These are phyloP conservation scores for Diaporthe sp. DNA, from an alignment of 2,329 filamentous ascomycete species.

Conservation along the genomic window DNA sequence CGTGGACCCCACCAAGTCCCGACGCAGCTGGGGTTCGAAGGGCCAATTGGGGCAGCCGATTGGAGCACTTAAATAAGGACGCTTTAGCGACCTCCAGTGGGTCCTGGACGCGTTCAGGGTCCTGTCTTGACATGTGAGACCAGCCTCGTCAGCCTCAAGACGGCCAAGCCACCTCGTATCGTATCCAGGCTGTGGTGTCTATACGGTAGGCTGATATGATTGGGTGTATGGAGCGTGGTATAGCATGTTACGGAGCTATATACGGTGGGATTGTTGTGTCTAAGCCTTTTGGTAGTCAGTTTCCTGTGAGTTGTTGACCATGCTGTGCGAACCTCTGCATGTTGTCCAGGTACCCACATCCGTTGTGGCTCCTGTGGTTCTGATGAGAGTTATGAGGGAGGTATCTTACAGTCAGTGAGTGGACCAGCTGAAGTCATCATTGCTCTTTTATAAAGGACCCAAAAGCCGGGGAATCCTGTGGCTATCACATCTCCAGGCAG, in stretches of 20 bases:
- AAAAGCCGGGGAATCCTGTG: too few relatives aligned
- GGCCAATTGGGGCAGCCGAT: constrained; percentile 32
- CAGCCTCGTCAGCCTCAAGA: background rate
- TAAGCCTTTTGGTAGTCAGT: background rate
- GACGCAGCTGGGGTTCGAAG: background rate
- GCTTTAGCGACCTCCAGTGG: constrained; percentile 38
- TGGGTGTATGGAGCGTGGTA: too few relatives aligned
- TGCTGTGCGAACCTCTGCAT: background rate
- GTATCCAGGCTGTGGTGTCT: background rate
- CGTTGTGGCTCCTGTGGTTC: background rate
- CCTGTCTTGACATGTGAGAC: constrained; percentile 30
- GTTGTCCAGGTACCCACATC: background rate
- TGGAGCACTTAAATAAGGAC: constrained; percentile 32
- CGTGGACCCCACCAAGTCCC: constrained; percentile 9
- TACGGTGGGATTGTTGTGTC: background rate
- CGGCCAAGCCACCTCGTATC: background rate
- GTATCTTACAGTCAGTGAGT: background rate
- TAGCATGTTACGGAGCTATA: too few relatives aligned
- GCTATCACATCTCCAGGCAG: background rate
- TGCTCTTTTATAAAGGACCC: background rate
- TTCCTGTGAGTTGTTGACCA: background rate
- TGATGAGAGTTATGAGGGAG: background rate
- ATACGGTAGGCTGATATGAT: background rate
- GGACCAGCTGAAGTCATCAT: background rate
- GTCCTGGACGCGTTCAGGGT: constrained; percentile 19